Evolutionary conservation across 352 stramenopile species (phyloP).

Genomic region (Peronosclerospora sorghi): DNA sequence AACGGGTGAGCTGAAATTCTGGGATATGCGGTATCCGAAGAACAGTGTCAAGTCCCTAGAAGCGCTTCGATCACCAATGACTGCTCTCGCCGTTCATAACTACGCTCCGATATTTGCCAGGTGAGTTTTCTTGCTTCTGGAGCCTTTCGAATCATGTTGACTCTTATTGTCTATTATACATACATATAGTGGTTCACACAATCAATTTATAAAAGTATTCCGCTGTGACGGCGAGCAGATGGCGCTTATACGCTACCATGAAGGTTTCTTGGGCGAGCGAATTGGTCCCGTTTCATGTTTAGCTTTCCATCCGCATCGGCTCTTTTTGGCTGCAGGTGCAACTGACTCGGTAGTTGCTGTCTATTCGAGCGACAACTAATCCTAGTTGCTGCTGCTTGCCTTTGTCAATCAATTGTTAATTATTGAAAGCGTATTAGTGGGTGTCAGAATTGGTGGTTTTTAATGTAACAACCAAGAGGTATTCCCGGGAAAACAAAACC

Average conservation of each 20-base stretch:
- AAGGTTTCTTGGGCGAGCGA: slow-evolving; percentile 92
- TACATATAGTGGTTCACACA: slow-evolving; percentile 86
- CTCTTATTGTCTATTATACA: not conserved
- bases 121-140: slow-evolving; percentile 18
- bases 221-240: slow-evolving; percentile 82
- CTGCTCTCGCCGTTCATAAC: slow-evolving; percentile 90
- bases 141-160: not conserved
- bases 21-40: slow-evolving; percentile 89
- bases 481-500: no score
- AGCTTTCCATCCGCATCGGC: slow-evolving; percentile 94
- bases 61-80: slow-evolving; percentile 91
- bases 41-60: slow-evolving; percentile 82
- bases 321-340: slow-evolving; percentile 90
- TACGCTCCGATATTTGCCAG: slow-evolving; percentile 93
- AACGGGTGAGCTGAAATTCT: slow-evolving; percentile 93
- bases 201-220: slow-evolving; percentile 98
- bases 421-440: no score
- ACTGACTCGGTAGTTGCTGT: slow-evolving; percentile 94
- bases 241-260: slow-evolving; percentile 89
- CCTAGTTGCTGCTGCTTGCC: no score
- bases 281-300: slow-evolving; percentile 95
- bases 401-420: no score
- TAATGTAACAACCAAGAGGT: no score
- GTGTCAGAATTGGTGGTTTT: no score
- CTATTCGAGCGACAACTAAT: slow-evolving; percentile 78